Evolutionary conservation across 2,329 filamentous ascomycete species (phyloP).

Genomic region (Arachnopeziza araneosa): DNA sequence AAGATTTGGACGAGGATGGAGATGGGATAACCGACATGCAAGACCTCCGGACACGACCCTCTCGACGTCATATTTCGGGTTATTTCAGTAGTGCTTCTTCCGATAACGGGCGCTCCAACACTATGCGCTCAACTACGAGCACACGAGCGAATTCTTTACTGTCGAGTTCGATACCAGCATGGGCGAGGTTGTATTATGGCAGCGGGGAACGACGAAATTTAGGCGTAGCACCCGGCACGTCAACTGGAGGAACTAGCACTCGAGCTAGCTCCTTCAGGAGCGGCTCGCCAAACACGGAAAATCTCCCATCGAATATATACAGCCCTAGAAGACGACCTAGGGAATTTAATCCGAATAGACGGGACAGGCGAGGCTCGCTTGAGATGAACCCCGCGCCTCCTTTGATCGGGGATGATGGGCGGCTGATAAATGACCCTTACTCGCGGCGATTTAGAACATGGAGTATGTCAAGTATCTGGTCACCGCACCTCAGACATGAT

Average conservation of each 20-base stretch:
- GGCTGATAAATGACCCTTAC: slow-evolving; percentile 12
- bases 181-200: slow-evolving; percentile 62
- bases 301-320: slow-evolving; percentile 40
- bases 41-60: slow-evolving; percentile 46
- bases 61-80: slow-evolving; percentile 47
- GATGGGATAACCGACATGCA: slow-evolving; percentile 58
- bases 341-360: slow-evolving; percentile 27
- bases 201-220: slow-evolving; percentile 55
- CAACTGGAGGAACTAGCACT: slow-evolving; percentile 35
- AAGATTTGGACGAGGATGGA: slow-evolving; percentile 57
- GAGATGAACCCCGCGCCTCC: slow-evolving; percentile 36
- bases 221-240: slow-evolving; percentile 29
- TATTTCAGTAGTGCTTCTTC: slow-evolving; percentile 43
- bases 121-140: slow-evolving; percentile 31
- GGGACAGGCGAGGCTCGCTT: slow-evolving; percentile 33
- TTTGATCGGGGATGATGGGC: slow-evolving; percentile 5
- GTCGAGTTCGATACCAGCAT: slow-evolving; percentile 38
- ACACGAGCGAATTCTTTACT: slow-evolving; percentile 41
- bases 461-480: slow-evolving; percentile 64
- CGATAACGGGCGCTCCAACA: slow-evolving; percentile 34
- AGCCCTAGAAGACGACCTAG: slow-evolving; percentile 41
- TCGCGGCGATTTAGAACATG: slow-evolving; percentile 34
- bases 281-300: slow-evolving; percentile 46
- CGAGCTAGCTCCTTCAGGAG: slow-evolving; percentile 41
- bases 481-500: slow-evolving; percentile 64